Evolutionary conservation across 345 rosid species (phyloP), one percentile per base, ranked within the genome.

Genomic region (Cardamine occulta): DNA sequence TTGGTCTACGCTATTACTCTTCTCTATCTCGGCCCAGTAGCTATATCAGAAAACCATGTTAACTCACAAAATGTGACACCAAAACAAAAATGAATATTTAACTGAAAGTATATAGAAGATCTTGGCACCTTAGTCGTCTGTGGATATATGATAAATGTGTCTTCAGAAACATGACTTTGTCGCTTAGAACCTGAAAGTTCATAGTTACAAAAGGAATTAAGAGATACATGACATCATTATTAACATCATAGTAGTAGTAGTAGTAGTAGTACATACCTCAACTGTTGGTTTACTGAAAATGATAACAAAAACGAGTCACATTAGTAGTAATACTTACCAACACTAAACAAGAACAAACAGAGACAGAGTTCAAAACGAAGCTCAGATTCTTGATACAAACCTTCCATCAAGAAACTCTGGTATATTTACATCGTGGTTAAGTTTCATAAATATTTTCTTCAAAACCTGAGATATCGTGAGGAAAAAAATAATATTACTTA

Each of bases 371-470:
- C 24, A 70, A 26, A 18, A 23, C 14, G 23, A 57, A 74, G 17
- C 28, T 66, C 1, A 54, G 13, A 54, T 34, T 70, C 48, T 31
- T 70, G 52, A 57, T 48, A 61, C 17, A 53, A 69, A 93, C 97
- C 93, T 83, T 79, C 84, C 59, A 70, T 90, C 91, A 68, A 93
- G 66, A 84, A 89, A 91, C 65, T 86, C 94, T 67, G 89, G 79
- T 70, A 91, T 67, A 80, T 86, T 86, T 49, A 93, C 90, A 81
- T 91, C 93, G 58, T 91, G 98, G 53, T 93, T 93, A 86, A 85
- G 84, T 82, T 88, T 91, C 88, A 79, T 82, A 70, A 91, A 91
- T 26, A 93, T 91, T 81, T 91, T 93, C 86, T 82, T 91, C 80
- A 89, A 80, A 66, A 86, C 92, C 98, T 91, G 29, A 57, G 24